Base-by-base conservation (phyloP, 2,329 filamentous ascomycete species). In the Colletotrichum falcatum region DNA sequence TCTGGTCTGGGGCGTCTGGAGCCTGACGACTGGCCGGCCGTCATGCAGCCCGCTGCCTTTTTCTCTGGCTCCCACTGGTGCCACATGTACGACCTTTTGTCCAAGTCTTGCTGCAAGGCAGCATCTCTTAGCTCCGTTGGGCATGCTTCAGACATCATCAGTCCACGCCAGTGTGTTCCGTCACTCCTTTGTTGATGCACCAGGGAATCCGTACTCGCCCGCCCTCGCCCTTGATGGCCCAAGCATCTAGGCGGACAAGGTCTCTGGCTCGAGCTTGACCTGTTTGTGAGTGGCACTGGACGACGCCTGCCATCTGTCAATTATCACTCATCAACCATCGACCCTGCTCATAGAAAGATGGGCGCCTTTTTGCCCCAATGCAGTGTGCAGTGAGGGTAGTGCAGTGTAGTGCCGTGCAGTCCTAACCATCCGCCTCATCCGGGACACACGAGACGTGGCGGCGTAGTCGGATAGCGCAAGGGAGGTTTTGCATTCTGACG, bases 11-110 rank as follows among this genome's bases (percentile, higher is more conserved):
- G 60, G 66, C 39, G 37, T 33, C 53, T 35, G 42, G 49, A 62
- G 58, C 44, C 54, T 54, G 63, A 66, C 56, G 39, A 63, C 54
- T 53, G 60, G 67, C 59, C 53, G 60, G 67, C 46, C 54, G 37
- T 62, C 61, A 61, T 73, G 71, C 71, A 73, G 67, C 71, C 66
- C 65, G 53, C 56, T 58, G 58, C 59, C 61, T 59, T 55, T 35
- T 44, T 53, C 62, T 51, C 30, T 33, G 56, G 37, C 71, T 18
- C 65, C 51, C 33, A 74, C 65, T 74, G 72, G 72, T 73, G 71
- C 72, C 72, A 74, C 72, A 71, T 73, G 64, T 73, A 53, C 69
- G 62, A 33, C 54, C 39, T 56, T 56, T 65, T 61, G 54, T 56
- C 51, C 66, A 69, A 55, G 58, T 62, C 64, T 58, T 71, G 61